Base-by-base conservation (phyloP, 2,329 filamentous ascomycete species). In the Xylariomycetidae sp. region DNA sequence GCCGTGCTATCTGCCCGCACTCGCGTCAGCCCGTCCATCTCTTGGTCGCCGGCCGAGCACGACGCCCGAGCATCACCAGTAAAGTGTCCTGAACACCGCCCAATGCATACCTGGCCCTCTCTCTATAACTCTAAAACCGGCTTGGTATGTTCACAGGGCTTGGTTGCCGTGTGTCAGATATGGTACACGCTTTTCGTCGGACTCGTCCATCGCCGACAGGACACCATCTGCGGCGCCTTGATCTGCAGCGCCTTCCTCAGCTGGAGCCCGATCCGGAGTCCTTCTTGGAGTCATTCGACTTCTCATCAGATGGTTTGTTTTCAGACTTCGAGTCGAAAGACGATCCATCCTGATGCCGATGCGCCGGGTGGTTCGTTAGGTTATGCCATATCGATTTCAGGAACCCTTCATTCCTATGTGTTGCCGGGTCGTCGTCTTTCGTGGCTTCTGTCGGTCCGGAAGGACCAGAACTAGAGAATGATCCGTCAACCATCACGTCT, bases 311-410 rank as follows among this genome's bases (percentile, higher is more conserved):
- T 42, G 24, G 16, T 19, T 40, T 34, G 20, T 39, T 29, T 22
- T 34, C 29, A 23, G 34, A 7, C 28, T 34, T 34, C 19, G n/a
- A n/a, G n/a, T n/a, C n/a, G n/a, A n/a, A n/a, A n/a, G n/a, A n/a
- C n/a, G n/a, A 35, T 27, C 14, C 31, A 22, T 15, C 43, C 44
- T 8, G 57, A 54, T 5, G 48, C 39, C 68, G 63, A 43, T 77
- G 73, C 5, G 67, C 69, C 0, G 73, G 69, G 50, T 92, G 78
- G 50, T 87, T 85, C n/a, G 84, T 94, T 35, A 96, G 62, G 45
- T 80, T 88, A 56, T 95, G 86, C 90, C 90, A 96, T 44, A 93
- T 79, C 25, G 82, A 87, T 67, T 92, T 95, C 40, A 96, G 65
- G 54, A 95, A 95, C 3, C 90, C 86, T 59, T 95, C 89, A 52